Evolutionary conservation across 1,139 yeast genomes (phyloP), one percentile per base, ranked within the genome.

Genomic region (Hyphopichia buzzinii): DNA sequence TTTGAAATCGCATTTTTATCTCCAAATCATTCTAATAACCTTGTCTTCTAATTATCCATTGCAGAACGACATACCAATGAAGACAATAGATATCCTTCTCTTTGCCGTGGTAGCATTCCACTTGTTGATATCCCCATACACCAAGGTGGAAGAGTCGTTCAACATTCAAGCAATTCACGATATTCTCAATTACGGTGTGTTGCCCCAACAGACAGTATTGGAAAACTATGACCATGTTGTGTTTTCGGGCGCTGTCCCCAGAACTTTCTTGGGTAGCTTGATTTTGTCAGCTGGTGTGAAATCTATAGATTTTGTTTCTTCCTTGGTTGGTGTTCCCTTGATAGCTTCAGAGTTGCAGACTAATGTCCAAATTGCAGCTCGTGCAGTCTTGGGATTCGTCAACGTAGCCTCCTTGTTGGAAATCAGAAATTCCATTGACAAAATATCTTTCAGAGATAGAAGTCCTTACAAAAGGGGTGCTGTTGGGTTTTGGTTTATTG

Each of bases 71-170:
- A n/a, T n/a, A 10, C 23, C 10, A 19, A 19, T 19, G 11, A 29
- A 11, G 13, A 17, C 19, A 23, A 12, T 64, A 8, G 69, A 66
- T 37, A 23, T 47, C 30, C 31, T 45, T 19, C 32, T 57, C 26
- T 30, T 56, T 31, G 56, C 50, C n/a, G 51, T 67, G 3, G 64
- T 79, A 13, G 52, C 64, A 2, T 56, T 57, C 38, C 76, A 83
- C 54, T 52, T 83, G 43, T 47, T 66, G 16, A 47, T 76, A 3
- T 73, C 96, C 0, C 97, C 97, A 0, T 88, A 69, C 57, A 84
- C 97, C 4, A 90, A 92, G 58, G 97, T 92, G 1, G 97, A 92
- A 55, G 98, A 92, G 55, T 86, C 96, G 25, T 92, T 92, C 68
- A 87, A 84, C 49, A 68, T 87, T 31, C 97, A 92, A 52, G 97